Base-by-base conservation (phyloP, 208 protist species). In the Phytomonas francai region DNA sequence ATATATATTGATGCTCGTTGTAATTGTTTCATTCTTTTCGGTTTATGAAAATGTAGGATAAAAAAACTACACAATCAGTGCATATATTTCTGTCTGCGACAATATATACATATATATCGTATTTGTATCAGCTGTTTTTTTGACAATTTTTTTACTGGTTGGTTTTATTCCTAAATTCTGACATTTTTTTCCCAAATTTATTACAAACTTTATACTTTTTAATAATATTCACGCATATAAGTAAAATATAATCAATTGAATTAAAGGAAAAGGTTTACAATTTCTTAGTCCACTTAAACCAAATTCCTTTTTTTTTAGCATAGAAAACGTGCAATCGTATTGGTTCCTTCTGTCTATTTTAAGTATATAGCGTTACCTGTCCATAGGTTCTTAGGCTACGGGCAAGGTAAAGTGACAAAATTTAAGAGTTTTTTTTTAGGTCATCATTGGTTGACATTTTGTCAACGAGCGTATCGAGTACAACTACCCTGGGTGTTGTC, bases 141-240 rank as follows among this genome's bases (percentile, higher is more conserved):
- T 22, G 1, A 54, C 25, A 25, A 54, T 25, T 54, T 54, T 7
- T 25, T 54, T 25, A 14, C 39, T 25, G 5, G 33, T 66, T 7
- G 67, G 67, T 19, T 65, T 63, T 30, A 0, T 70, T 36, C 22
- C 19, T 66, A 45, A 36, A 30, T 64, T 49, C 9, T 30, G 19
- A 65, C 7, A 32, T 29, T 70, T 19, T 63, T 67, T 63, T 59
- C 9, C 59, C 49, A n/a, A 31, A 42, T n/a, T 34, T 73, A 63
- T 22, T 39, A 57, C 9, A n/a, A 56, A 28, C 25, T 19, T 25
- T 69, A 8, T 27, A 22, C 14, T n/a, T 49, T 45, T 36, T 65
- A 22, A 54, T 65, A 27, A 30, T 67, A 64, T 60, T 49, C 25
- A 45, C 27, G 7, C 31, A 59, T 33, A 25, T 33, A 5, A 25